These are phyloP conservation scores for Aegilops longissima DNA, from an alignment of 176 grass and related monocot genomes.

Conservation along the genomic window DNA sequence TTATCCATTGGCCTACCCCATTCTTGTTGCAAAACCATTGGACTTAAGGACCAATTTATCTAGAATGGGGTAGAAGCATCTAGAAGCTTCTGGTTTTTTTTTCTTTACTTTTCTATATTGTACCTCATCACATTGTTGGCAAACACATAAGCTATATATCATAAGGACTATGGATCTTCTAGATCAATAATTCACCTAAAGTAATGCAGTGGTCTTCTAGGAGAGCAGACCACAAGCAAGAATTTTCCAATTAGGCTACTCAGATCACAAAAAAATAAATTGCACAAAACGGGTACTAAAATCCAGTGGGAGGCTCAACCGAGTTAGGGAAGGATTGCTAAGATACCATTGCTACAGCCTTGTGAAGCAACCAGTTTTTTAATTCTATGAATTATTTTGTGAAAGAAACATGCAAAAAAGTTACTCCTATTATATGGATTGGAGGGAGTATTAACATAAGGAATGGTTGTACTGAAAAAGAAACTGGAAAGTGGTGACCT, in stretches of 20 bases:
- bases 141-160: constrained; percentile 2
- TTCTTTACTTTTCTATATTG: not conserved
- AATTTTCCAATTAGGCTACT: not conserved
- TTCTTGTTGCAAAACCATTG: too few species aligned
- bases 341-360: not conserved
- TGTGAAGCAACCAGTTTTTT: not conserved
- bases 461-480: not conserved
- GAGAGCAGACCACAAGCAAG: not conserved
- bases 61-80: not conserved
- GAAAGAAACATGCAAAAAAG: not conserved
- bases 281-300: not conserved
- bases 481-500: not conserved
- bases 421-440: not conserved
- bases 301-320: not conserved
- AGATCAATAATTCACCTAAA: not conserved
- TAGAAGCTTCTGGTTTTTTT: not conserved
- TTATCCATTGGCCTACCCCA: too few species aligned
- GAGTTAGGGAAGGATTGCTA: not conserved
- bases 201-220: not conserved
- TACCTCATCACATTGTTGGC: not conserved
- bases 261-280: not conserved
- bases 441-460: not conserved
- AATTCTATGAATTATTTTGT: not conserved
- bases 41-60: not conserved
- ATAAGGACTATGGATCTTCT: not conserved